Base-by-base conservation (phyloP, 352 stramenopile genomes). In the Blastocystis sp. region DNA sequence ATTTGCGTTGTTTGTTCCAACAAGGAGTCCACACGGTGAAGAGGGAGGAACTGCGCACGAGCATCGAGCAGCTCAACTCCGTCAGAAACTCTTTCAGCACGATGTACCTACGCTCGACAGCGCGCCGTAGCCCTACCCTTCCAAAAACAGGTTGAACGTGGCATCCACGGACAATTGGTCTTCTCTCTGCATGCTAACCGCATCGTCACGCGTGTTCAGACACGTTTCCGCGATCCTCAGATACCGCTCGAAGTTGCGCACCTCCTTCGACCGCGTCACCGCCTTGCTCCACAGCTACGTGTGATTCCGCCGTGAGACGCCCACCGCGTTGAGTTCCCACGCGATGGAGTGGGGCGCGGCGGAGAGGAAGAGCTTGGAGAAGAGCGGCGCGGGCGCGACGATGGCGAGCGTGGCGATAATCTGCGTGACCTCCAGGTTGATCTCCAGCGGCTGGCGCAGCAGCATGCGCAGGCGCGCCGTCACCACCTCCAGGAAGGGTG, bases 231-330 rank as follows among this genome's bases (percentile, higher is more conserved):
- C 69, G 10, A 84, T 84, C 21, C 28, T 63, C 74, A 84, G 28
- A 24, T 84, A 84, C 34, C 69, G 10, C 3, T 84, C 61, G 69
- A 84, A 84, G 61, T 84, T 84, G 11, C 54, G n/a, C 2, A 84
- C 34, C 42, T 84, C 74, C 34, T 84, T 69, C 52, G 74, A 84
- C 43, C 74, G 54, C 9, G 57, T 28, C 1, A 70, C 17, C 10
- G 74, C 74, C 57, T 84, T 84, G 52, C 34, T 63, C 74, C 74
- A 84, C n/a, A 84, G 21, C 74, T 84, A 84, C 24, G 43, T 11
- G 2, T 84, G n/a, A 68, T 1, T 40, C 45, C n/a, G 14, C 74
- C 3, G 14, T 42, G n/a, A 19, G 0, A 40, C 43, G 7, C 28
- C 19, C 19, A 84, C 74, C 10, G 9, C 40, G 69, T 69, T 45